These are phyloP conservation scores for Aspergillus nanangensis DNA, from an alignment of 495 filamentous ascomycete species.

Conservation along the genomic window DNA sequence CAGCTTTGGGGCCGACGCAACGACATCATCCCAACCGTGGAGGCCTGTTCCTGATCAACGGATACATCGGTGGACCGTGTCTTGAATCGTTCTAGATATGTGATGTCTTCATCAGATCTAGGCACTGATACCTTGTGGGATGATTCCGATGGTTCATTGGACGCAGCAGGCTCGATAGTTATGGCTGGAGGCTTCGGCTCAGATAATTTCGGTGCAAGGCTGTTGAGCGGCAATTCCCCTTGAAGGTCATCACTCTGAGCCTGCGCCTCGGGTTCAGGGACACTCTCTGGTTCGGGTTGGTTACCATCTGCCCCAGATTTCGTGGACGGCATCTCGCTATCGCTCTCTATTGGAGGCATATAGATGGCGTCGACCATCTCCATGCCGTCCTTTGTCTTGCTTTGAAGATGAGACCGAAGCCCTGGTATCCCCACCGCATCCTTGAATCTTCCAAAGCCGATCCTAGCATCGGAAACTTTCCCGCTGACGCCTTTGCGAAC, in stretches of 20 bases:
- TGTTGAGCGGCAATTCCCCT: slow-evolving; percentile 8
- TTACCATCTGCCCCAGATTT: slow-evolving; percentile 14
- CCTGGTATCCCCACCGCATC: slow-evolving; percentile 75
- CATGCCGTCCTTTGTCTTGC: slow-evolving; percentile 34
- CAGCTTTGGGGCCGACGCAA: slow-evolving; percentile 45
- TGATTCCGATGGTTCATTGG: slow-evolving; percentile 15
- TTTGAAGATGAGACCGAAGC: slow-evolving; percentile 45
- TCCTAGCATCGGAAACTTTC: slow-evolving; percentile 76
- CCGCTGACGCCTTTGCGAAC: slow-evolving; percentile 77
- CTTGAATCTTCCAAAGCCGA: slow-evolving; percentile 77
- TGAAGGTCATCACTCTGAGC: slow-evolving; percentile 13
- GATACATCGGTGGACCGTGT: slow-evolving; percentile 34
- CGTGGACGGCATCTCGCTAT: slow-evolving; percentile 19
- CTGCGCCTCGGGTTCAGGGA: slow-evolving; percentile 12
- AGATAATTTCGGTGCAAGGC: slow-evolving; percentile 13
- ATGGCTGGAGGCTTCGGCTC: slow-evolving; percentile 32
- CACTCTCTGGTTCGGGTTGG: slow-evolving; percentile 18
- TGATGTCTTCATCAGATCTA: slow-evolving; percentile 22
- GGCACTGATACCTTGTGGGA: slow-evolving; percentile 12
- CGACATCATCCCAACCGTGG: slow-evolving; percentile 26
- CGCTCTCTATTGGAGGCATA: slow-evolving; percentile 28
- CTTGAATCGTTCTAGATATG: slow-evolving; percentile 26
- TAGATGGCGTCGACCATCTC: slow-evolving; percentile 28
- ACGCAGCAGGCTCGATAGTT: slow-evolving; percentile 25
- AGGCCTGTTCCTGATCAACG: slow-evolving; percentile 22